phyloP scores from a whole-genome alignment of 73 alveolate species.

The Symbiodinium pilosum region DNA sequence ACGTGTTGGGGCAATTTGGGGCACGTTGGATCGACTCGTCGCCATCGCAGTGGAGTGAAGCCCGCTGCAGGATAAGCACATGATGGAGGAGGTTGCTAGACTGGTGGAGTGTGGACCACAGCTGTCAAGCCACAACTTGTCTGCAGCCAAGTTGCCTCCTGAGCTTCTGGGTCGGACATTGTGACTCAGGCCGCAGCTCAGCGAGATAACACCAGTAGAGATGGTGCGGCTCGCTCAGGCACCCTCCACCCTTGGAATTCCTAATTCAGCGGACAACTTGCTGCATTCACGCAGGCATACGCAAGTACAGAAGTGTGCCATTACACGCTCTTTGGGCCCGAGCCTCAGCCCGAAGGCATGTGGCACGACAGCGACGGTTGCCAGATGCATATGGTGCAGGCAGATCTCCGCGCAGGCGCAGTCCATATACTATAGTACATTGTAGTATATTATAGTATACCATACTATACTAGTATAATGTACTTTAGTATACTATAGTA shows the following conservation, averaged over 20 bases:
- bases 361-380: too few relatives aligned
- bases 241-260: too few relatives aligned
- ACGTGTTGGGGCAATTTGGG: neutral
- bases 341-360: neutral
- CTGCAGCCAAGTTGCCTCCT: neutral
- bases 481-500: too few relatives aligned
- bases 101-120: constrained; percentile 11
- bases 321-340: constrained; percentile 37
- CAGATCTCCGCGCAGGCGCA: neutral
- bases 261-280: neutral
- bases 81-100: constrained; percentile 11
- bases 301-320: constrained; percentile 72
- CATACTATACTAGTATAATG: too few relatives aligned
- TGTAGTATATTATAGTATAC: too few relatives aligned
- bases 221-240: constrained; percentile 51
- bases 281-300: neutral
- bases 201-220: constrained; percentile 31
- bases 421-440: too few relatives aligned
- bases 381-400: too few relatives aligned
- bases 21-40: neutral
- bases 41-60: neutral
- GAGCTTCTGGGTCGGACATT: neutral
- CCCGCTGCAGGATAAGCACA: constrained; percentile 21
- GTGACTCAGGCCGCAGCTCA: constrained; percentile 41
- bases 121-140: neutral